These are phyloP conservation scores for Aspergillus sp. DNA, from an alignment of 2,329 filamentous ascomycete genomes.

Conservation along the genomic window DNA sequence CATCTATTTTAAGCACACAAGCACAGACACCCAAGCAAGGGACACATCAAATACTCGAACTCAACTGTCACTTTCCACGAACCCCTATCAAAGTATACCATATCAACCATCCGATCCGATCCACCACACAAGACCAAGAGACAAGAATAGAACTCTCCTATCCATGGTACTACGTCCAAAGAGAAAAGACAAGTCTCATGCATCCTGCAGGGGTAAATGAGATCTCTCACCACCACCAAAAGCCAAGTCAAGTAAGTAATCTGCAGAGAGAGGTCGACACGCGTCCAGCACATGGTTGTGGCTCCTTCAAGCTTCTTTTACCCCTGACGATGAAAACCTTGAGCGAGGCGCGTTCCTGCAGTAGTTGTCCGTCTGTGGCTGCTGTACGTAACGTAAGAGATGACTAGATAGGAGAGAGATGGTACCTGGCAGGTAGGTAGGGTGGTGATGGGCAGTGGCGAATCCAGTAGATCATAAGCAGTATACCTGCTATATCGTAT, in stretches of 20 bases:
- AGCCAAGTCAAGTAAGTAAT: neutral
- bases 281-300: slow-evolving; percentile 4
- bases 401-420: neutral
- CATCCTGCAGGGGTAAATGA: slow-evolving; percentile 8
- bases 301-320: neutral
- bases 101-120: neutral
- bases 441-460: neutral
- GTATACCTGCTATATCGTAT: no score
- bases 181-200: slow-evolving; percentile 1
- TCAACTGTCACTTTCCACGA: neutral
- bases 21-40: neutral
- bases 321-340: slow-evolving; percentile 7
- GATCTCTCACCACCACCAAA: neutral
- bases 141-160: neutral
- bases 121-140: neutral
- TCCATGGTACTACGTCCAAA: neutral
- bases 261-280: slow-evolving; percentile 3
- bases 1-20: neutral
- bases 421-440: neutral
- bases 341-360: slow-evolving; percentile 5
- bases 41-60: neutral
- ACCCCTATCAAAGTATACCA: neutral
- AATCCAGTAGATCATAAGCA: no score
- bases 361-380: neutral
- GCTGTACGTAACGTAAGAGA: neutral